These are phyloP conservation scores for Hygrocybe coccinea DNA, from an alignment of 768 basidiomycete genomes.

Conservation along the genomic window DNA sequence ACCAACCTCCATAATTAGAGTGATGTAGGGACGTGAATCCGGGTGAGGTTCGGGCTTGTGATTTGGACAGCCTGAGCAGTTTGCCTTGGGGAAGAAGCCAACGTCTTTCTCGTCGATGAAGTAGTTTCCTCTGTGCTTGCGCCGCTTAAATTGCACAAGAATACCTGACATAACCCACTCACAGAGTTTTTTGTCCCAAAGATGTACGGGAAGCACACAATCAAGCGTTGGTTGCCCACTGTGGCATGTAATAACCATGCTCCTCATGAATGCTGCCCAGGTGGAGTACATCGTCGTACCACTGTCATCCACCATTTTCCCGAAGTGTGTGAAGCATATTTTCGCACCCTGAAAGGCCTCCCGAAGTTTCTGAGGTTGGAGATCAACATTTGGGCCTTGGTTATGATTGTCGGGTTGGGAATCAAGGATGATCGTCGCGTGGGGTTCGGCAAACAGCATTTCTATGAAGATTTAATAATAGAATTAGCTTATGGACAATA, in stretches of 20 bases:
- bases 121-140: no score
- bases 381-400: no score
- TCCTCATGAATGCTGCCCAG: background rate
- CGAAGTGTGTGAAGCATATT: background rate
- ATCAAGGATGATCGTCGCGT: background rate
- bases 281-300: background rate
- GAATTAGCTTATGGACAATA: no score
- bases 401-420: background rate
- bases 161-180: background rate
- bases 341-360: background rate
- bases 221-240: background rate
- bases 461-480: no score
- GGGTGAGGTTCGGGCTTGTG: no score
- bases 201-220: background rate
- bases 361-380: background rate
- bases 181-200: background rate
- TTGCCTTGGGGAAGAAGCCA: no score
- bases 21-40: no score
- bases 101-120: no score
- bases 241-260: background rate
- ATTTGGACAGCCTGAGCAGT: no score
- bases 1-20: no score
- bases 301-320: background rate
- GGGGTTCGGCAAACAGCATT: conserved; percentile 13
- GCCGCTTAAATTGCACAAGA: background rate